Evolutionary conservation across 495 filamentous ascomycete genomes (phyloP).

Genomic region (Penicillium argentinense): DNA sequence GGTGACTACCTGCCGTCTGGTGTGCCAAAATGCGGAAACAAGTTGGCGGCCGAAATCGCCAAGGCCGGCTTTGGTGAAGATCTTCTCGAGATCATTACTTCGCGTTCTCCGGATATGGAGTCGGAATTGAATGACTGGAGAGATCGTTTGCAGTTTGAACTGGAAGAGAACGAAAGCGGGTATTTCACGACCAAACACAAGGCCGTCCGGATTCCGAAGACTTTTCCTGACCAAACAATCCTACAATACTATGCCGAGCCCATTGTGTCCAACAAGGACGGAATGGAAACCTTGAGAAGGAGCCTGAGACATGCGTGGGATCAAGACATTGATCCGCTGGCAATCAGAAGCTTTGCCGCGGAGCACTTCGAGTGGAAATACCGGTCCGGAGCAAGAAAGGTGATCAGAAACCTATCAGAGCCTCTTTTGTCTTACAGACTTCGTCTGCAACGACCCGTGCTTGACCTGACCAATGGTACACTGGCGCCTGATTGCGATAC

Average conservation of each 20-base stretch:
- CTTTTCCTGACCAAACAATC: slow-evolving; percentile 77
- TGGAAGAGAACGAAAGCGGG: slow-evolving; percentile 80
- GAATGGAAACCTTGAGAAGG: slow-evolving; percentile 55
- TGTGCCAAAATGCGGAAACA: slow-evolving; percentile 82
- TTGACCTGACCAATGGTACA: slow-evolving; percentile 19
- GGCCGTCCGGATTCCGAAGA: slow-evolving; percentile 70
- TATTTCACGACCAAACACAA: slow-evolving; percentile 76
- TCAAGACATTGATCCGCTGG: slow-evolving; percentile 60
- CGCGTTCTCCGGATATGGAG: slow-evolving; percentile 48
- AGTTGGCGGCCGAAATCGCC: slow-evolving; percentile 85
- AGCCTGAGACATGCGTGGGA: slow-evolving; percentile 58
- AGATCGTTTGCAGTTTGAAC: slow-evolving; percentile 68
- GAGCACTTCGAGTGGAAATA: slow-evolving; percentile 86
- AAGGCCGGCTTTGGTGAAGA: slow-evolving; percentile 82
- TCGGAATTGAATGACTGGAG: slow-evolving; percentile 65
- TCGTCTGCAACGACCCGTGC: slow-evolving; percentile 32
- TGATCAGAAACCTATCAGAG: slow-evolving; percentile 78
- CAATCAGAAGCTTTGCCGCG: slow-evolving; percentile 68
- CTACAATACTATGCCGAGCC: slow-evolving; percentile 86
- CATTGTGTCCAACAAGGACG: slow-evolving; percentile 63
- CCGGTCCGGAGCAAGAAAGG: slow-evolving; percentile 75
- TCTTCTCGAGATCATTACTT: slow-evolving; percentile 59
- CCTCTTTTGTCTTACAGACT: slow-evolving; percentile 70
- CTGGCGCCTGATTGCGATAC: slow-evolving; percentile 32
- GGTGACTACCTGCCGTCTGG: slow-evolving; percentile 94